Conservation (phyloP, 2,329 filamentous ascomycete genomes). For the Raffaelea ambrosiae region DNA sequence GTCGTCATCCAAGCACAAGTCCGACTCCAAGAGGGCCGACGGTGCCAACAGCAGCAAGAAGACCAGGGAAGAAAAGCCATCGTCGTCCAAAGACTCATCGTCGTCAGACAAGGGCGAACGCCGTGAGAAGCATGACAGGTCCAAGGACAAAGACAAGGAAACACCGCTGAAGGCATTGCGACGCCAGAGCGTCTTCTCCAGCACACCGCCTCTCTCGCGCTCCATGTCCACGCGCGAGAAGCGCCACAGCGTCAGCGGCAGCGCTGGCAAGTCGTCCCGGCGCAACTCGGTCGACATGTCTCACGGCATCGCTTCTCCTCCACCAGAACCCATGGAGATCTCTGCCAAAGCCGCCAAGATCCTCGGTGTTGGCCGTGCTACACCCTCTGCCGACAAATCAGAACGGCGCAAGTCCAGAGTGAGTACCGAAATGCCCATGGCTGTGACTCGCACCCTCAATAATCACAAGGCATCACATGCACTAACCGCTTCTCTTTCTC, state of each 20-base stretch:
- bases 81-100: slow-evolving; percentile 43
- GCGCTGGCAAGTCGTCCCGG: slow-evolving; percentile 49
- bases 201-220: slow-evolving; percentile 56
- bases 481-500: not conserved
- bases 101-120: slow-evolving; percentile 50
- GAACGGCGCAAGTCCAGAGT: slow-evolving; percentile 37
- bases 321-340: slow-evolving; percentile 60
- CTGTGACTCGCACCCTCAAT: no score
- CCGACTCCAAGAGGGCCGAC: slow-evolving; percentile 50
- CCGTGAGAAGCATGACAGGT: slow-evolving; percentile 17
- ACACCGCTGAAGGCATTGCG: slow-evolving; percentile 44
- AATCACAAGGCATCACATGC: no score
- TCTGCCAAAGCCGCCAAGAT: slow-evolving; percentile 71
- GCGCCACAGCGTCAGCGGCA: slow-evolving; percentile 46
- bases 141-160: slow-evolving; percentile 27
- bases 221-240: slow-evolving; percentile 61
- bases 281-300: slow-evolving; percentile 60
- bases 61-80: slow-evolving; percentile 50
- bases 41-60: slow-evolving; percentile 34
- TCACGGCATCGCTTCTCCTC: slow-evolving; percentile 60
- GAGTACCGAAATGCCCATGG: slow-evolving; percentile 13
- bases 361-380: slow-evolving; percentile 47
- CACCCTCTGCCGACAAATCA: slow-evolving; percentile 37
- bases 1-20: slow-evolving; percentile 51
- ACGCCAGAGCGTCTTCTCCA: slow-evolving; percentile 58